These are phyloP conservation scores for Tremella mesenterica DNA, from an alignment of 768 basidiomycete species.

Conservation along the genomic window DNA sequence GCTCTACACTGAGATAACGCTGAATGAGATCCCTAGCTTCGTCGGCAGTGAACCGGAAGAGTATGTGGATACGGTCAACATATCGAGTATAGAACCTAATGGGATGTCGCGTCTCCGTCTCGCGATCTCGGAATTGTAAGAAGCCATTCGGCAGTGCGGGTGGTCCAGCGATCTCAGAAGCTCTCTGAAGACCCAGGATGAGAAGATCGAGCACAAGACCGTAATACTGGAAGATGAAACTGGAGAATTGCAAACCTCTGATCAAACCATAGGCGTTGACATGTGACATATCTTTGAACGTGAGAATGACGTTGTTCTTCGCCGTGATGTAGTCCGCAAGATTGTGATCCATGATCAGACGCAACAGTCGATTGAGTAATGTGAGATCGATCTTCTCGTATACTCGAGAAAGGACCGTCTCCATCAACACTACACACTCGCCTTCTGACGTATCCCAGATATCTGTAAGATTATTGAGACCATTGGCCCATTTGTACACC, in stretches of 20 bases:
- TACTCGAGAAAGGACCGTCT: slow-evolving; percentile 92
- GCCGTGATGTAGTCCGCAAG: slow-evolving; percentile 98
- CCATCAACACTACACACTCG: slow-evolving; percentile 97
- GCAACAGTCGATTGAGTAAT: slow-evolving; percentile 84
- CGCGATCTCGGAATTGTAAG: slow-evolving; percentile 88
- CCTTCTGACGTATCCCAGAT: slow-evolving; percentile 98
- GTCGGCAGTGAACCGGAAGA: slow-evolving; percentile 96
- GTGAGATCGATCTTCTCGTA: slow-evolving; percentile 99
- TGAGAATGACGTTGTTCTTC: slow-evolving; percentile 76
- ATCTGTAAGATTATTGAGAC: slow-evolving; percentile 96
- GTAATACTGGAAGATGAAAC: slow-evolving; percentile 98
- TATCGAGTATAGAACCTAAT: slow-evolving; percentile 96
- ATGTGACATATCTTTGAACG: slow-evolving; percentile 97
- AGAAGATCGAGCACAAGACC: slow-evolving; percentile 90
- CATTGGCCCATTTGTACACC: slow-evolving; percentile 99
- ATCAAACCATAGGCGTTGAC: slow-evolving; percentile 96
- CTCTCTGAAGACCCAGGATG: slow-evolving; percentile 92
- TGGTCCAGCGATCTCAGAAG: slow-evolving; percentile 98
- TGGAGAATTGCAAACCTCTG: slow-evolving; percentile 94
- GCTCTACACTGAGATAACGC: slow-evolving; percentile 91
- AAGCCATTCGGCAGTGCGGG: slow-evolving; percentile 97
- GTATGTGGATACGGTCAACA: slow-evolving; percentile 85
- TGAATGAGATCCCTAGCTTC: slow-evolving; percentile 96
- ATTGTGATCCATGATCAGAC: slow-evolving; percentile 96
- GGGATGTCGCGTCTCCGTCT: slow-evolving; percentile 94